phyloP scores from a whole-genome alignment of 2,329 filamentous ascomycete species.

The Ceratocystiopsis sp. region DNA sequence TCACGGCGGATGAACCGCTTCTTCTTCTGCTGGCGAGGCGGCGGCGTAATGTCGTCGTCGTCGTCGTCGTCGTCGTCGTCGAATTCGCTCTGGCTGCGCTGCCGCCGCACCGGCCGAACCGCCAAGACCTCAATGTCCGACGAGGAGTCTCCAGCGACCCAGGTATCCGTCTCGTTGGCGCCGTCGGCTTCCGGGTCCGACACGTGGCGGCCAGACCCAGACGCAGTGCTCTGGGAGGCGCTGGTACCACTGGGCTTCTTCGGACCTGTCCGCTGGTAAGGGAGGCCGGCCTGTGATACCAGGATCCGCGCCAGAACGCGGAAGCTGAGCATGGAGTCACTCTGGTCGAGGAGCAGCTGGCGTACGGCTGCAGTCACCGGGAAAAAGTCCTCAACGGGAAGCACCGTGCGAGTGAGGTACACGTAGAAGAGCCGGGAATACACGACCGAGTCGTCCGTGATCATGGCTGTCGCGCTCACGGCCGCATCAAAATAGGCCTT shows the following conservation, averaged over 20 bases:
- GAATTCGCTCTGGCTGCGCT: too few relatives aligned
- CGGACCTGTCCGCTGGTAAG: too few relatives aligned
- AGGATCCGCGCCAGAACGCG: slow-evolving; percentile 9
- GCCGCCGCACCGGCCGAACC: too few relatives aligned
- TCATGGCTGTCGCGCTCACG: background rate
- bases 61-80: slow-evolving; percentile 5
- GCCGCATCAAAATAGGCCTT: background rate
- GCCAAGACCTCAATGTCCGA: too few relatives aligned
- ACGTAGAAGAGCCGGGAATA: slow-evolving; percentile 12
- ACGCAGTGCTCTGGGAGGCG: too few relatives aligned
- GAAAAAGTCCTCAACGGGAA: background rate
- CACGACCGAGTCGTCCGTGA: background rate
- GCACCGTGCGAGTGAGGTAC: slow-evolving; percentile 7
- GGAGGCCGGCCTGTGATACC: slow-evolving; percentile 6
- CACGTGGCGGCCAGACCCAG: too few relatives aligned
- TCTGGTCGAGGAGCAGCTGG: slow-evolving; percentile 3
- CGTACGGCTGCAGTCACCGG: slow-evolving; percentile 2
- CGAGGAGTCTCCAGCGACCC: too few relatives aligned
- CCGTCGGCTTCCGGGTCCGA: background rate
- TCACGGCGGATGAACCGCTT: slow-evolving; percentile 30
- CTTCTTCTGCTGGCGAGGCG: slow-evolving; percentile 23
- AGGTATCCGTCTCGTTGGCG: background rate
- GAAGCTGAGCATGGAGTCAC: slow-evolving; percentile 8
- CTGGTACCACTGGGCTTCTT: too few relatives aligned
- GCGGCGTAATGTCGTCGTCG: background rate